A percentile compares a stretch with the other conserved stretches of the same genome.
These are phyloP conservation scores for Sonneratia caseolaris DNA, from an alignment of 345 rosid genomes.

Conservation along the genomic window DNA sequence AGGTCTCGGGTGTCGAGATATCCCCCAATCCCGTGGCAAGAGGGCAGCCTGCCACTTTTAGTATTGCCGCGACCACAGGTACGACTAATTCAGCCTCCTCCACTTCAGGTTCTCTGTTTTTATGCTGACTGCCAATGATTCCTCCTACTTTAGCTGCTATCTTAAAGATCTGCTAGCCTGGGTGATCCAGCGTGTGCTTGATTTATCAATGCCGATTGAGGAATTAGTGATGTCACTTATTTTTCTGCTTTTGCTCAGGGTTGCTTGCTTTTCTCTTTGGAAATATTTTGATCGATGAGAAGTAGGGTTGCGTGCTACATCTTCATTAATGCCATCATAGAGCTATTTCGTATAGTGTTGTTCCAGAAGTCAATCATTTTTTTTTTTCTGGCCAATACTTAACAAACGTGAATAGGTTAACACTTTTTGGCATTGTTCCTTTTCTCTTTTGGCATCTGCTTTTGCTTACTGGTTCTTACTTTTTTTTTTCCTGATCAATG, in stretches of 20 bases:
- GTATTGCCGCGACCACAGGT: slow-evolving; percentile 33
- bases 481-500: too few relatives aligned
- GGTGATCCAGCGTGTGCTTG: background rate
- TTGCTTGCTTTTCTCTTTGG: background rate
- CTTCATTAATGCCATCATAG: too few relatives aligned
- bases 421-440: background rate
- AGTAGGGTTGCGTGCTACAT: background rate
- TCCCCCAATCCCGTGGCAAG: slow-evolving; percentile 33
- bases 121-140: background rate
- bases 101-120: background rate
- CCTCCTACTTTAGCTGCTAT: too few relatives aligned
- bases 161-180: too few relatives aligned
- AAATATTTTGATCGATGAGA: background rate
- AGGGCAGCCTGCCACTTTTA: slow-evolving; percentile 35
- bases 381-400: too few relatives aligned
- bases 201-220: background rate
- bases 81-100: background rate
- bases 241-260: background rate
- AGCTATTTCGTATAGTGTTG: too few relatives aligned
- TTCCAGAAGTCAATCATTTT: too few relatives aligned
- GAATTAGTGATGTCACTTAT: background rate
- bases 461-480: too few relatives aligned
- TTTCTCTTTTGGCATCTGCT: too few relatives aligned
- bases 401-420: background rate
- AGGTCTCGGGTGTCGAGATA: slow-evolving; percentile 35